A percentile compares a stretch with the other conserved stretches of the same genome.
Evolutionary conservation across 768 basidiomycete genomes (phyloP).

Genomic region (Boletus sp.): DNA sequence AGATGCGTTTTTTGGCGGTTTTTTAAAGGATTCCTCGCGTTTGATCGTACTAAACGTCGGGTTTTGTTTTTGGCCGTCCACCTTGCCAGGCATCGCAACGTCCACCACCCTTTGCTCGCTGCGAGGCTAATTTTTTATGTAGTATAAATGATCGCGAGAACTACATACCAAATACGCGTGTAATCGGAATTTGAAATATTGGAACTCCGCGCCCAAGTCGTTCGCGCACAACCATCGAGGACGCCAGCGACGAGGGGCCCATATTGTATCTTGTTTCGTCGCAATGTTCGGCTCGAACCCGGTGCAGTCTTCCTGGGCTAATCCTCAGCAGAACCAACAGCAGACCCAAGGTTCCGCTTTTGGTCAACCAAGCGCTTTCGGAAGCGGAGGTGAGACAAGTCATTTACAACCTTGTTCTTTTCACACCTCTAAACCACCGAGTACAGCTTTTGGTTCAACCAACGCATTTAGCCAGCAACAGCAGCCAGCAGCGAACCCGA

Average conservation of each 20-base stretch:
- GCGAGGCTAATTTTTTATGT: conserved; percentile 9
- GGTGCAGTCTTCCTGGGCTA: conserved; percentile 66
- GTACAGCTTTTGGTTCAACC: conserved; percentile 53
- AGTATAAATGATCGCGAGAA: conserved; percentile 22
- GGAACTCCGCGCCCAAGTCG: conserved; percentile 20
- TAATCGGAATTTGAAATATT: conserved; percentile 17
- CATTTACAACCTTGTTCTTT: conserved; percentile 29
- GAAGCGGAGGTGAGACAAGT: conserved; percentile 43
- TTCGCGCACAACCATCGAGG: conserved; percentile 7
- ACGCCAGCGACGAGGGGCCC: conserved; percentile 22
- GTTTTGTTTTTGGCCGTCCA: conserved; percentile 36
- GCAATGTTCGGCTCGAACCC: conserved; percentile 60
- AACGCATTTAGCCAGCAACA: conserved; percentile 65
- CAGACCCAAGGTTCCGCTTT: conserved; percentile 56
- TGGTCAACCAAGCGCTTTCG: conserved; percentile 70
- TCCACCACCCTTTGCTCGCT: not conserved
- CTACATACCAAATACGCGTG: conserved; percentile 20
- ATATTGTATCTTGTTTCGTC: conserved; percentile 13
- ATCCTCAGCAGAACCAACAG: conserved; percentile 62
- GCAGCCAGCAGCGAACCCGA: conserved; percentile 71
- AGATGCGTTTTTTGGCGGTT: conserved; percentile 67
- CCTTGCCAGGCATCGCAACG: conserved; percentile 50
- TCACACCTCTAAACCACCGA: conserved; percentile 22
- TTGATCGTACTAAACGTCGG: conserved; percentile 80
- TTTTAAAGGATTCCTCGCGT: conserved; percentile 74